Evolutionary conservation across 305 asterid species (phyloP), one percentile per base, ranked within the genome.

Genomic region (Nicotiana rustica): DNA sequence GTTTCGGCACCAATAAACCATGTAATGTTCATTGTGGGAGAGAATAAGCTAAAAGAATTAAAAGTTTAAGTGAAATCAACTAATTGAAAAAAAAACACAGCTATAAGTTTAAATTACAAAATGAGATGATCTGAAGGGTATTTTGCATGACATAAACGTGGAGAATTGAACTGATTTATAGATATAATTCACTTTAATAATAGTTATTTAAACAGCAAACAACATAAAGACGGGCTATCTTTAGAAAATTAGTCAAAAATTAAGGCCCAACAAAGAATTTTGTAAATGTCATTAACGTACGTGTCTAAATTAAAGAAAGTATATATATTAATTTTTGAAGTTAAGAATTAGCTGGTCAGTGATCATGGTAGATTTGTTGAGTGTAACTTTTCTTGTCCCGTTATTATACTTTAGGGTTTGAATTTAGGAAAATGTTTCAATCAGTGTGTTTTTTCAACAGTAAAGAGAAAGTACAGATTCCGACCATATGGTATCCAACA

Each of bases 381-480:
- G 21, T 14, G 71, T 44, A 2, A 41, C 44, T 10, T n/a, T 10
- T 38, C 1, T 2, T 1, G 33, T 38, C 29, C 57, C 33, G 10
- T 5, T 70, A 68, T 19, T 41, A 36, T 36, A 44, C 60, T 41
- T 70, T 70, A 0, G 78, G 47, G 6, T 70, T 70, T 70, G 60
- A 70, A 41, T 44, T 10, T 14, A 0, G 18, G 18, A 70, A 70
- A 44, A 19, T 70, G 57, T 1, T 19, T 70, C 18, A 5, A 41
- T 44, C 60, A 70, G 60, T 44, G 21, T 44, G 78, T 19, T 70
- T 44, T 44, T 41, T 70, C 59, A 44, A 70, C 6, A 70, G 60
- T 70, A 5, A 44, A 70, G 5, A 14, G 36, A 19, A 70, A 70
- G 36, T 70, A 44, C 18, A 70, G 0, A 44, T 44, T 44, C 35